Evolutionary conservation across 2,329 filamentous ascomycete genomes (phyloP).

Genomic region (Thielaviopsis punctulata): DNA sequence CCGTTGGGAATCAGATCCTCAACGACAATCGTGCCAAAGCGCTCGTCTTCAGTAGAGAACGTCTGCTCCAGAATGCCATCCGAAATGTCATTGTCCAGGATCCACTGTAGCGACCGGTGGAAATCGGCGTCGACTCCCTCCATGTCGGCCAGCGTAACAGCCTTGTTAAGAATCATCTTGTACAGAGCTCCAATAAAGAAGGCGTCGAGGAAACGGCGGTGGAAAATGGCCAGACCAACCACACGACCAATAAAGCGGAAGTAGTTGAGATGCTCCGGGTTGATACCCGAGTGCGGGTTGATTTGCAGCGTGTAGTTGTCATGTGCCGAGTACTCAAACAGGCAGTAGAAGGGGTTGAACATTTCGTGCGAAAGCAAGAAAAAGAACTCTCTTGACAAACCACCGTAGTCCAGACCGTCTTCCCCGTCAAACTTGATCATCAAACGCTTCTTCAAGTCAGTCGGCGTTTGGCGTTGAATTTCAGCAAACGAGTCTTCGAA

Average conservation of each 20-base stretch:
- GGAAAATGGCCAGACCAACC: conserved; percentile 93
- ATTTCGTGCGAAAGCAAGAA: conserved; percentile 98
- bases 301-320: conserved; percentile 99
- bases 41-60: conserved; percentile 92
- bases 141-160: conserved; percentile 86
- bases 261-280: conserved; percentile 97
- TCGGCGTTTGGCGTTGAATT: conserved; percentile 90
- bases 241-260: conserved; percentile 99
- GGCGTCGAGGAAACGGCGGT: conserved; percentile 88
- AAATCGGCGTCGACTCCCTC: conserved; percentile 97
- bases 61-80: conserved; percentile 87
- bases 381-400: conserved; percentile 96
- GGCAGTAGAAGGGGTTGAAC: conserved; percentile 99
- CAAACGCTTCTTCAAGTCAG: conserved; percentile 89
- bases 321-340: conserved; percentile 98
- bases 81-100: conserved; percentile 88
- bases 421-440: conserved; percentile 99
- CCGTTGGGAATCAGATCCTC: conserved; percentile 87
- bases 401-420: conserved; percentile 93
- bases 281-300: conserved; percentile 97
- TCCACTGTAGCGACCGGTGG: conserved; percentile 92
- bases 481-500: conserved; percentile 98
- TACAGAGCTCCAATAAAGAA: conserved; percentile 99
- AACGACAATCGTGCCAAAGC: conserved; percentile 84
- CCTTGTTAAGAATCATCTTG: conserved; percentile 97